Evolutionary conservation across 2,329 filamentous ascomycete species (phyloP), one percentile per base, ranked within the genome.

Genomic region (Aureobasidium sp.): DNA sequence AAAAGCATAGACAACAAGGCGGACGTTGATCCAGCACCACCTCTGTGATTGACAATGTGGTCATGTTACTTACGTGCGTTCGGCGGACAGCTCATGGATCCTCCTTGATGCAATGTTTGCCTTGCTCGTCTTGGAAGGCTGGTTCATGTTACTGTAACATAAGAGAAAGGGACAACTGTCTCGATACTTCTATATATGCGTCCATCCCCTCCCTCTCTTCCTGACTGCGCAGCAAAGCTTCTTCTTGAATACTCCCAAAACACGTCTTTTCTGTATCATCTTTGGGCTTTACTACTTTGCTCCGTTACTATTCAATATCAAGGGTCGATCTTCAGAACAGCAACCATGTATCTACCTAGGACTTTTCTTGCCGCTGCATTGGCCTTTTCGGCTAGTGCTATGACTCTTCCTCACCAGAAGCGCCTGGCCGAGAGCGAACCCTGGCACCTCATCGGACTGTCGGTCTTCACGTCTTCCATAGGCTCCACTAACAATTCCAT

Each of bases 361-460:
- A 34, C 59, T 25, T 11, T 65, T 44, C 41, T 63, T 37, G 42
- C 62, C 29, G 27, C 53, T n/a, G n/a, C n/a, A n/a, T n/a, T n/a
- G n/a, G 22, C 62, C 20, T 31, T 53, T 2, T 52, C 63, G 7
- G 31, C 12, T 11, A 42, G 15, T 34, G 17, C 47, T 52, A 62
- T 39, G 63, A 64, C 62, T 47, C 62, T 47, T 42, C 67, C 64
- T 47, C 49, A 34, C 29, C 31, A 53, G 8, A 39, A 58, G 11
- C 62, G 53, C 22, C 47, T 61, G 27, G 47, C 65, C 42, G 68
- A 70, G 34, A 63, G 64, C 41, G 63, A 48, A 22, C 62, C 67
- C 4, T 69, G 69, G 68, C 48, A 51, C 44, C 64, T 71, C 64
- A 51, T 56, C 41, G 65, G 68, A 61, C 25, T 71, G 53, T 41